A percentile compares a stretch with the other conserved stretches of the same genome.
These are phyloP conservation scores for Fusarium papillatum DNA, from an alignment of 2,329 filamentous ascomycete species.

Conservation along the genomic window DNA sequence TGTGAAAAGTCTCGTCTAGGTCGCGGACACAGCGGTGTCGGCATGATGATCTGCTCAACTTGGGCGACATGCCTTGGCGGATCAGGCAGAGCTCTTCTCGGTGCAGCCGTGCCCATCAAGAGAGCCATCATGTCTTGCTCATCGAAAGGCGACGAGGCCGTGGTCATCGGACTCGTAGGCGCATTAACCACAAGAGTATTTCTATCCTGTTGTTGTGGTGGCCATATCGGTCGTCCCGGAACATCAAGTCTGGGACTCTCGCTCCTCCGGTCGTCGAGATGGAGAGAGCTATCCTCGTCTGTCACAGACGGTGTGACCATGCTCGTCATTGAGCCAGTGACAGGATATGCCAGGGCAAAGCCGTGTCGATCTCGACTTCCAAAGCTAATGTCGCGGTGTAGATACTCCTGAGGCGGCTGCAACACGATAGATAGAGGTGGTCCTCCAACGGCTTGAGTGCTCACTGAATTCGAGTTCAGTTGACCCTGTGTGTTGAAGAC, in stretches of 20 bases:
- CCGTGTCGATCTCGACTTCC: conserved; percentile 26
- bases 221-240: conserved; percentile 6
- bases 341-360: conserved; percentile 37
- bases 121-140: conserved; percentile 51
- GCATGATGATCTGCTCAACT: conserved; percentile 44
- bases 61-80: conserved; percentile 45
- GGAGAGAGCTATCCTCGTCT: conserved; percentile 31
- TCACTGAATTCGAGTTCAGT: conserved; percentile 38
- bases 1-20: conserved; percentile 28
- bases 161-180: conserved; percentile 33
- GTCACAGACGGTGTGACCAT: conserved; percentile 42
- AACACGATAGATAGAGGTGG: conserved; percentile 31
- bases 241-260: conserved; percentile 27
- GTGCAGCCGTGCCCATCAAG: conserved; percentile 41
- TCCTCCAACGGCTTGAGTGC: conserved; percentile 41
- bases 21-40: conserved; percentile 47
- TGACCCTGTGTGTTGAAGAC: conserved; percentile 27
- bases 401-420: conserved; percentile 34
- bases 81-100: conserved; percentile 45
- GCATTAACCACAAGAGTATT: conserved; percentile 16
- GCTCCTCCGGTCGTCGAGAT: conserved; percentile 7
- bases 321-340: conserved; percentile 41
- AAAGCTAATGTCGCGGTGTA: conserved; percentile 24
- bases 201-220: conserved; percentile 21
- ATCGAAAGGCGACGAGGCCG: conserved; percentile 49